Evolutionary conservation across 2,329 filamentous ascomycete genomes (phyloP).

Genomic region (Ilyonectria destructans): DNA sequence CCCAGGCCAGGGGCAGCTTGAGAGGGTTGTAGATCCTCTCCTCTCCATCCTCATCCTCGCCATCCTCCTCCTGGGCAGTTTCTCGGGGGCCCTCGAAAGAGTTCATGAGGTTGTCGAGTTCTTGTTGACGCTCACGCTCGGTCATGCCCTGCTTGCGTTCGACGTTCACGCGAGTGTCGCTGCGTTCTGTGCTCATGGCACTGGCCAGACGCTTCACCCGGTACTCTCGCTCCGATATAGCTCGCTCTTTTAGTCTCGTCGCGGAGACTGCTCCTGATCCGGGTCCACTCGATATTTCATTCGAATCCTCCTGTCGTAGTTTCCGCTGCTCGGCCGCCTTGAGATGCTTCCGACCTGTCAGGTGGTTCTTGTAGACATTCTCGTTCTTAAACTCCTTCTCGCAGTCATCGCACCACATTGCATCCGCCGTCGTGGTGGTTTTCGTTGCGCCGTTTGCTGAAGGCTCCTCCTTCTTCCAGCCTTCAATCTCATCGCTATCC

Average conservation of each 20-base stretch:
- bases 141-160: constrained; percentile 99
- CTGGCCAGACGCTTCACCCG: constrained; percentile 85
- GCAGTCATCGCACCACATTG: constrained; percentile 91
- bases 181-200: constrained; percentile 88
- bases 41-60: constrained; percentile 83
- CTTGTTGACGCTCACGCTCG: constrained; percentile 93
- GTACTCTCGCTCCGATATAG: constrained; percentile 90
- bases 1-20: constrained; percentile 96
- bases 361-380: constrained; percentile 92
- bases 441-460: constrained; percentile 53
- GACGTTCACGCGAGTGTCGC: constrained; percentile 93
- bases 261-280: constrained; percentile 54
- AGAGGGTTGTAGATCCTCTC: constrained; percentile 97
- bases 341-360: constrained; percentile 93
- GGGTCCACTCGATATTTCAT: constrained; percentile 49
- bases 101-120: constrained; percentile 87
- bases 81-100: constrained; percentile 52
- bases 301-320: constrained; percentile 61
- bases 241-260: constrained; percentile 86
- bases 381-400: constrained; percentile 96
- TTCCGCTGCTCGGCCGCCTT: constrained; percentile 82
- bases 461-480: constrained; percentile 78
- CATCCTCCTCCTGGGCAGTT: constrained; percentile 70
- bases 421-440: constrained; percentile 66
- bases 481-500: constrained; percentile 84